Percentiles rank a stretch among this genome's conserved stretches.
These are phyloP conservation scores for Diaporthe sp. DNA, from an alignment of 2,329 filamentous ascomycete genomes.

Conservation along the genomic window DNA sequence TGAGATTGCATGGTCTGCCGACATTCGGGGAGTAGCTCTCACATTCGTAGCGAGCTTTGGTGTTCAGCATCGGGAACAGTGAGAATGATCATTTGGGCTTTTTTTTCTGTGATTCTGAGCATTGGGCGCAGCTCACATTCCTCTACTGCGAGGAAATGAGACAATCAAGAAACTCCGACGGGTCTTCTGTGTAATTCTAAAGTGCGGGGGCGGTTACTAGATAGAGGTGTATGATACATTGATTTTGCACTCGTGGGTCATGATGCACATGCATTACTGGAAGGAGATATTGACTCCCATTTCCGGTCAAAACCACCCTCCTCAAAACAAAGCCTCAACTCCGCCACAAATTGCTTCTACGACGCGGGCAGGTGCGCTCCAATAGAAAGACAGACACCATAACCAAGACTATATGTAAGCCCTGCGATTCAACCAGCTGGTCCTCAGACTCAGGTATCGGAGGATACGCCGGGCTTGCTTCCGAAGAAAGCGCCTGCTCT, in stretches of 20 bases:
- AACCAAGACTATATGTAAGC: background rate
- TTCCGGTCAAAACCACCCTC: no score
- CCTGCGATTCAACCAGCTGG: background rate
- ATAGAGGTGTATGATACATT: background rate
- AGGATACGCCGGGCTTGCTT: background rate
- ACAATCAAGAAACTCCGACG: background rate
- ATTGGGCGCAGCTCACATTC: background rate
- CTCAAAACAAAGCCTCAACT: background rate
- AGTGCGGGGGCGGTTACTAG: background rate
- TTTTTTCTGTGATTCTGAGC: background rate
- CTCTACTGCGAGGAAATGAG: background rate
- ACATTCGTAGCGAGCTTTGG: no score
- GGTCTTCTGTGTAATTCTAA: background rate
- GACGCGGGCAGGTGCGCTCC: background rate
- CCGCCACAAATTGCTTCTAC: background rate
- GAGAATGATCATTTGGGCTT: background rate
- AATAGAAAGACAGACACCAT: background rate
- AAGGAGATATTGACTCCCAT: no score
- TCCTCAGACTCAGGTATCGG: background rate
- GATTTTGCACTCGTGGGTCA: background rate
- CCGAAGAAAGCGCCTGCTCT: background rate
- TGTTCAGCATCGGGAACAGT: background rate
- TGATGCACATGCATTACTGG: background rate
- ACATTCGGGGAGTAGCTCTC: background rate
- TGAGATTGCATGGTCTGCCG: background rate